Base-by-base conservation (phyloP, 148 eudicot genomes). In the Camellia lanceoleosa region DNA sequence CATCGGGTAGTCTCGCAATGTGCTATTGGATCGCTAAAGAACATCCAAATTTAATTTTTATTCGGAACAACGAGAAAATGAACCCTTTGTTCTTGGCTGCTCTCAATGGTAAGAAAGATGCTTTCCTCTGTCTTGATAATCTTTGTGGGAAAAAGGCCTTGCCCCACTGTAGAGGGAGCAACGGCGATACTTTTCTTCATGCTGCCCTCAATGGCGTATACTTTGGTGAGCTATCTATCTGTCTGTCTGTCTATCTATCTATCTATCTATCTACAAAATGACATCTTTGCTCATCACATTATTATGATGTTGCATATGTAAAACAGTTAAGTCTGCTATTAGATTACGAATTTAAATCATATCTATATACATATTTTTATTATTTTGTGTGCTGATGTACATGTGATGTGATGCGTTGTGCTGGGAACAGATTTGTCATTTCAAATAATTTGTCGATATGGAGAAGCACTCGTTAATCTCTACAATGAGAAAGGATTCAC, bases 151-250 rank as follows among this genome's bases (percentile, higher is more conserved):
- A 14, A 1, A 65, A 38, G 3, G 64, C 54, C 65, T 66, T 54
- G 18, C 18, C 19, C 4, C 43, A 23, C 49, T 73, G 72, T 42
- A 63, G 78, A 51, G 65, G 73, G 55, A 80, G 55, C 14, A 66
- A 80, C 66, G 82, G 82, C 19, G 78, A 80, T 9, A 80, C 78
- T 2, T 43, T 74, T 73, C 78, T 80, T 41, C 78, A 80, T 44
- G 18, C 30, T 19, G 82, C 82, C 14, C 73, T 80, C 67, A 20
- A 13, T n/a, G 73, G 72, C 73, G 82, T 74, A 19, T 64, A 66
- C 55, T 80, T 80, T 73, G 78, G 82, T 80, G 30, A 80, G 79
- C 59, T 55, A 10, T 55, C 10, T 8, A 8, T 6, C 30, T 30
- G 30, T 30, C 30, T 30, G 30, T 30, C 30, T 30, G 30, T 30